Conservation (phyloP, 202 grass and related monocot genomes). For the Panicum hallii region DNA sequence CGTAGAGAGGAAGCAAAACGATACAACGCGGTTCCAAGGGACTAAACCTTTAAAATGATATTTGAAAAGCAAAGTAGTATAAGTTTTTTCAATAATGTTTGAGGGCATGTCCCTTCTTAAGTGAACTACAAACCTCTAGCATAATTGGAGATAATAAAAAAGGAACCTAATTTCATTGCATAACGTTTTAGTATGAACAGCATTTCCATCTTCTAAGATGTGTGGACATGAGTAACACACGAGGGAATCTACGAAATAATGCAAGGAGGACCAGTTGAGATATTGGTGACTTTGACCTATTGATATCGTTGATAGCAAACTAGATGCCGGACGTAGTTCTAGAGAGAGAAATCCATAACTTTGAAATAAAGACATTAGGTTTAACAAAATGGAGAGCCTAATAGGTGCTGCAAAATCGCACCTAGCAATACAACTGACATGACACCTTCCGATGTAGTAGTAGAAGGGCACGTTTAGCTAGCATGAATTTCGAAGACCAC, state of each 20-base stretch:
- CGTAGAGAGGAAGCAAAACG: background rate
- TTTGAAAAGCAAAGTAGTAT: background rate
- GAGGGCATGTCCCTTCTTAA: background rate
- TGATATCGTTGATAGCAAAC: background rate
- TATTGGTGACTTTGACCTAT: background rate
- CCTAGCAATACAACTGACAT: too few relatives aligned
- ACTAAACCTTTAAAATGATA: background rate
- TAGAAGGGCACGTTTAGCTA: too few relatives aligned
- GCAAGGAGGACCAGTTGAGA: background rate
- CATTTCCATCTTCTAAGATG: background rate
- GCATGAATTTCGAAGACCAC: too few relatives aligned
- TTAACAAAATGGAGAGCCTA: background rate
- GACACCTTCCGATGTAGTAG: too few relatives aligned
- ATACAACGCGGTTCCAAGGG: background rate
- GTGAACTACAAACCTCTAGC: background rate
- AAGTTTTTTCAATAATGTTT: background rate
- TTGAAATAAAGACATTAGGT: background rate
- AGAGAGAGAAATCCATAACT: background rate
- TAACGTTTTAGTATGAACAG: background rate
- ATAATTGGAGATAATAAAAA: background rate
- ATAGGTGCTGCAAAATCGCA: too few relatives aligned
- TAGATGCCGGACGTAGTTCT: background rate
- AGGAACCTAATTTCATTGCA: background rate
- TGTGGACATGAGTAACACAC: conserved; percentile 1
- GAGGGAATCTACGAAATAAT: background rate